phyloP scores from a whole-genome alignment of 352 stramenopile genomes.

The Stramenopiles sp. region DNA sequence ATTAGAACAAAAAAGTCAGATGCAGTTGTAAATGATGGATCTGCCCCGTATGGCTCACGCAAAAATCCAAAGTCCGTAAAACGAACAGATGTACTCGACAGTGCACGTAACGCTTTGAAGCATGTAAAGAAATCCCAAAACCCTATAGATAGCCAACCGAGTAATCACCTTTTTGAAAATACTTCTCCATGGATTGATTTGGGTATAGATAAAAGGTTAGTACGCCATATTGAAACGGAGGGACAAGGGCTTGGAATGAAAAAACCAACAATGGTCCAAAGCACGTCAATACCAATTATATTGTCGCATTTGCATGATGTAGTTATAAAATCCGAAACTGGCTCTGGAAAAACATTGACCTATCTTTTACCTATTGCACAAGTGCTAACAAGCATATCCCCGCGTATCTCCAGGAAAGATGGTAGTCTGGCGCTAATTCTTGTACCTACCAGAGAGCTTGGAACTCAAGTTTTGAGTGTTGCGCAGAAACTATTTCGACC shows the following conservation, averaged over 20 bases:
- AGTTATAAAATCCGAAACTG: conserved; percentile 83
- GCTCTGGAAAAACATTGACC: conserved; percentile 83
- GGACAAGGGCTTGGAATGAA: conserved; percentile 45
- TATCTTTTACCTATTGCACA: conserved; percentile 86
- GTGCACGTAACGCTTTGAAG: not conserved
- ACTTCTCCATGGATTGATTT: not conserved
- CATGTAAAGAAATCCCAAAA: not conserved
- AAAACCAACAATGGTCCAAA: conserved; percentile 48
- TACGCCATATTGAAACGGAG: not conserved
- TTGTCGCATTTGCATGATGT: conserved; percentile 48
- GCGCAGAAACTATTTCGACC: conserved; percentile 26
- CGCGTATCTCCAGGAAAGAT: conserved; percentile 52
- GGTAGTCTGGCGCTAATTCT: conserved; percentile 90
- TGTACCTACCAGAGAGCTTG: conserved; percentile 73
- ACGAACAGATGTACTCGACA: not conserved
- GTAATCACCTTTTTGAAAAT: not conserved
- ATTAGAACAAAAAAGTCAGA: no score
- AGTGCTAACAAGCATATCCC: conserved; percentile 43
- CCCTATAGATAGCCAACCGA: not conserved
- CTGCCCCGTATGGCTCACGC: not conserved
- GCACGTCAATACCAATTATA: conserved; percentile 47
- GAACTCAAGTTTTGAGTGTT: conserved; percentile 51
- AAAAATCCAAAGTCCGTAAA: not conserved
- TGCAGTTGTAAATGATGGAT: no score
- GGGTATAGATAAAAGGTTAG: not conserved